Conservation (phyloP, 2,329 filamentous ascomycete species). For the Acephala macrosclerotiorum region DNA sequence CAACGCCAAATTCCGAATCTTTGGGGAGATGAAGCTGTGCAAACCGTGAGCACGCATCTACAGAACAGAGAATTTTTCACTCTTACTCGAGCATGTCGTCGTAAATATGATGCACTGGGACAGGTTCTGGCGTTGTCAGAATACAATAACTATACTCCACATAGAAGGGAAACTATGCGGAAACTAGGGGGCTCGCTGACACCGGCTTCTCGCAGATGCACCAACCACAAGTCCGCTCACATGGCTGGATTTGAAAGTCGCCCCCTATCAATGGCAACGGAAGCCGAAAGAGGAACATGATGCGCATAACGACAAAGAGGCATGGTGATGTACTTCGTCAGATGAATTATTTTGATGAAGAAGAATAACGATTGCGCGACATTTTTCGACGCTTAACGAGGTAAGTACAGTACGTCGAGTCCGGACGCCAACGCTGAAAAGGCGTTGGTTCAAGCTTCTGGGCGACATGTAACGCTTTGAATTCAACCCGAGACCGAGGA, state of each 20-base stretch:
- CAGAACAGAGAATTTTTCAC: no score
- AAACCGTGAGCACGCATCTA: not conserved
- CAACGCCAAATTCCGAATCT: not conserved
- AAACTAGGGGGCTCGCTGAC: not conserved
- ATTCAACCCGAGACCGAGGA: no score
- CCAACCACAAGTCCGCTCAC: not conserved
- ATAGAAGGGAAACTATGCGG: no score
- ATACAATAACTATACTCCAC: no score
- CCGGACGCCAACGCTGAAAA: no score
- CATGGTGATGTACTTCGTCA: no score
- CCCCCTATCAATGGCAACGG: not conserved
- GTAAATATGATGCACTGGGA: not conserved
- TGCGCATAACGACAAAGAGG: not conserved
- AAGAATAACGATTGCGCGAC: no score
- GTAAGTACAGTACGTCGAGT: no score
- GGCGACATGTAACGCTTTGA: no score
- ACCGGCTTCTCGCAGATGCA: not conserved
- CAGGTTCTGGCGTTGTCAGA: not conserved
- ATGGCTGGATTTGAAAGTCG: not conserved
- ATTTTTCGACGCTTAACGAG: no score
- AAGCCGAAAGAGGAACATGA: not conserved
- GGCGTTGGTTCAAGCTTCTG: no score
- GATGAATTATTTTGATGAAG: no score
- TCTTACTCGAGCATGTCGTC: not conserved
- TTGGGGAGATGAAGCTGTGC: not conserved